A percentile compares a stretch with the other conserved stretches of the same genome.
These are phyloP conservation scores for Eutrema salsugineum DNA, from an alignment of 441 rosid genomes.

Conservation along the genomic window DNA sequence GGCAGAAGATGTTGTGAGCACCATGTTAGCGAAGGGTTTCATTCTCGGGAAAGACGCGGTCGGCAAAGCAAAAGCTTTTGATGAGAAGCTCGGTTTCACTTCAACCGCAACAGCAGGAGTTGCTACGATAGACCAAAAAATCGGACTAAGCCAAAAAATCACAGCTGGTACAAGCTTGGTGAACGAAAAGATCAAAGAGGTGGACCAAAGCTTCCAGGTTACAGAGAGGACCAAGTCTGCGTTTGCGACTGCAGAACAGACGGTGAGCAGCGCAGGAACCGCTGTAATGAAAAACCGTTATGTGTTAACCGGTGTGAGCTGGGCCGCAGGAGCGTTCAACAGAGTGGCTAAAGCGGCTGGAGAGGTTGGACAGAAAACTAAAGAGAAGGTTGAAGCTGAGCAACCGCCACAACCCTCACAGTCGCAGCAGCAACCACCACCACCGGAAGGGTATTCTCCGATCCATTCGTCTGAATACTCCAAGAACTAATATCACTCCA, in stretches of 20 bases:
- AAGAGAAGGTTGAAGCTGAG: constrained; percentile 76
- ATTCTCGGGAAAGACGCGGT: constrained; percentile 93
- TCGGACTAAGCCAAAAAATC: constrained; percentile 55
- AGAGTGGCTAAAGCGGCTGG: constrained; percentile 93
- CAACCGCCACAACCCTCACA: constrained; percentile 61
- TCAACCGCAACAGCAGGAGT: constrained; percentile 47
- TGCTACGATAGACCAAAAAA: constrained; percentile 60
- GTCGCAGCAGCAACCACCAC: constrained; percentile 33
- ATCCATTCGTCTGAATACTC: constrained; percentile 70
- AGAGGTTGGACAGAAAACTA: constrained; percentile 88
- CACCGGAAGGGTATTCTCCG: constrained; percentile 59
- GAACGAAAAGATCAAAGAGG: constrained; percentile 55
- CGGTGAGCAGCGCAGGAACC: constrained; percentile 57
- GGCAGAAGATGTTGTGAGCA: constrained; percentile 88
- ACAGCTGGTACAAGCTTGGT: constrained; percentile 56
- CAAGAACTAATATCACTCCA: constrained; percentile 18
- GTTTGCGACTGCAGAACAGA: constrained; percentile 62
- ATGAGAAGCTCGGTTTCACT: constrained; percentile 46
- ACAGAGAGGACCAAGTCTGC: constrained; percentile 91
- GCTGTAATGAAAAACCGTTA: constrained; percentile 69
- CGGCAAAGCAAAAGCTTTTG: constrained; percentile 74
- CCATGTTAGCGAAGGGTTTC: constrained; percentile 94
- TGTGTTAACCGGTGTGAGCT: constrained; percentile 60
- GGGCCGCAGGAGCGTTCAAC: constrained; percentile 85
- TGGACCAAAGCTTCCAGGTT: constrained; percentile 92